phyloP scores from a whole-genome alignment of 176 grass and related monocot genomes.

The Rhynchospora tenuis region DNA sequence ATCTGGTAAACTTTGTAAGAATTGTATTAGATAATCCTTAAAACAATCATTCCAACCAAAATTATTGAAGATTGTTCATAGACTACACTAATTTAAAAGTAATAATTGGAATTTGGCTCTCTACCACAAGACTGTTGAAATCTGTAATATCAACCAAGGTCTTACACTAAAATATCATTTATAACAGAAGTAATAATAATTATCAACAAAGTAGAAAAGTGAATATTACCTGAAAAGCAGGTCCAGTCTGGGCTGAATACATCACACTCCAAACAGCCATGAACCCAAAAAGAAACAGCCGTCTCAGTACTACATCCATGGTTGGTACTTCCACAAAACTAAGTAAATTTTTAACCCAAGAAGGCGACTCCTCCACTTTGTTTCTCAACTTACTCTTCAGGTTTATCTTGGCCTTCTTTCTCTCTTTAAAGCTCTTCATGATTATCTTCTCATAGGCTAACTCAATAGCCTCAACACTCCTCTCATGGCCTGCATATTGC shows the following conservation, averaged over 20 bases:
- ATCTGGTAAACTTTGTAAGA: neutral
- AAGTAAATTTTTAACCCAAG: slow-evolving; percentile 73
- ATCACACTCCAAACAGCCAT: slow-evolving; percentile 93
- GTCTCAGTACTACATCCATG: slow-evolving; percentile 63
- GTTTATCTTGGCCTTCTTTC: slow-evolving; percentile 86
- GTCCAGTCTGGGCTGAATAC: slow-evolving; percentile 75
- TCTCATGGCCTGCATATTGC: slow-evolving; percentile 77
- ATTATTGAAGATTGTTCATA: neutral
- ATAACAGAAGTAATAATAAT: neutral
- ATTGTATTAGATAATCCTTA: neutral
- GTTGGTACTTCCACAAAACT: slow-evolving; percentile 70
- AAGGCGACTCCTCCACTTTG: slow-evolving; percentile 64
- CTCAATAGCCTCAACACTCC: slow-evolving; percentile 82
- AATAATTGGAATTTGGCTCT: neutral
- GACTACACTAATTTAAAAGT: neutral
- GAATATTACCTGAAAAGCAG: slow-evolving; percentile 81
- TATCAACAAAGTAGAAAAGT: neutral
- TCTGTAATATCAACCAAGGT: neutral
- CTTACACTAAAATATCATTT: neutral
- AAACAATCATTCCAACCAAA: neutral
- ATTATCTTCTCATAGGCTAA: slow-evolving; percentile 92
- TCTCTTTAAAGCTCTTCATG: slow-evolving; percentile 76
- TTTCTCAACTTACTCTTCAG: slow-evolving; percentile 75
- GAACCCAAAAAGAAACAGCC: slow-evolving; percentile 88
- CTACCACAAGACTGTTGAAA: neutral